Evolutionary conservation across 176 grass and related monocot species (phyloP).

Genomic region (Tuctoria greenei): DNA sequence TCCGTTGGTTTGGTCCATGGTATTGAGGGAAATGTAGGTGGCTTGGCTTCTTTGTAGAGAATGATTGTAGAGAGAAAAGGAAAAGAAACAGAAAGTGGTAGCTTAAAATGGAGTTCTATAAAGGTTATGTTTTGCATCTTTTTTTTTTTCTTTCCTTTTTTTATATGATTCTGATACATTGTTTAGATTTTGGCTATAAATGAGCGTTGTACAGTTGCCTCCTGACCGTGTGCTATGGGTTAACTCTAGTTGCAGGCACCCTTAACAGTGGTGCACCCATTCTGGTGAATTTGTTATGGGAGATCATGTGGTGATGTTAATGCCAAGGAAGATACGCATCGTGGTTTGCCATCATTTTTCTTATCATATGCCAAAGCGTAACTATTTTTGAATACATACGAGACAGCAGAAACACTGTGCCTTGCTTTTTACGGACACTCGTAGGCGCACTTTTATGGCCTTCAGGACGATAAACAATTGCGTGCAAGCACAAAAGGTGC

Average conservation of each 20-base stretch:
- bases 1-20: conserved; percentile 57
- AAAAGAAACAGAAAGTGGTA: conserved; percentile 49
- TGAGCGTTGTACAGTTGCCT: not conserved
- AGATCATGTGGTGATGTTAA: not conserved
- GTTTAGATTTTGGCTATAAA: conserved; percentile 19
- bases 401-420: conserved; percentile 16
- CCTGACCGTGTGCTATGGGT: not conserved
- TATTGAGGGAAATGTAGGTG: conserved; percentile 14
- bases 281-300: not conserved
- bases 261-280: not conserved
- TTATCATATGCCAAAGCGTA: conserved; percentile 3
- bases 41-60: conserved; percentile 37
- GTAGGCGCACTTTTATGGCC: conserved; percentile 43
- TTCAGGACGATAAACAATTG: conserved; percentile 32
- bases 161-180: conserved; percentile 26
- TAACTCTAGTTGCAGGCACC: not conserved
- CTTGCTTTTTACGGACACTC: conserved; percentile 28
- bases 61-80: conserved; percentile 40
- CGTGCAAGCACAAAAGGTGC: conserved; percentile 36
- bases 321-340: not conserved
- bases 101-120: conserved; percentile 46
- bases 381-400: conserved; percentile 25
- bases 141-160: not conserved
- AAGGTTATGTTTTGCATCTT: conserved; percentile 29
- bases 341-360: conserved; percentile 18